Conservation (phyloP, 257 asterid genomes). For the Penstemon davidsonii region DNA sequence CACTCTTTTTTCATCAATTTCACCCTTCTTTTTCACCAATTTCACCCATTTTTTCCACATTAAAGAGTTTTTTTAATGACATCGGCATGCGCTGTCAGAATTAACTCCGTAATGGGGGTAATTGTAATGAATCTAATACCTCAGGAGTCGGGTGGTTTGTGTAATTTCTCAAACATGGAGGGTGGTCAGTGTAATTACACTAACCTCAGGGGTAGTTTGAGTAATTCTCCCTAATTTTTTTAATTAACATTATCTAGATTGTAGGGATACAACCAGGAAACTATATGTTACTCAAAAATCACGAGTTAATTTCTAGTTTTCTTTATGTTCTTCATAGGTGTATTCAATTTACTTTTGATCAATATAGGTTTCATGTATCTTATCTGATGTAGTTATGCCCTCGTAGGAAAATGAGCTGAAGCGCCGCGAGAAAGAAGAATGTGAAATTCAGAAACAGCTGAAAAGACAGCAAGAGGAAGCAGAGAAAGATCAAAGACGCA, state of each 20-base stretch:
- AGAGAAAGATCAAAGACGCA: conserved; percentile 71
- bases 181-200: too few species aligned
- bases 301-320: conserved; percentile 2
- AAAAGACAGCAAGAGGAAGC: conserved; percentile 76
- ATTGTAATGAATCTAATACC: too few species aligned
- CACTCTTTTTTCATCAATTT: too few species aligned
- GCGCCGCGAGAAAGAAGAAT: conserved; percentile 77
- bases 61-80: too few species aligned
- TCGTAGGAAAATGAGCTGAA: conserved; percentile 77
- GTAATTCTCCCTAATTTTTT: too few species aligned
- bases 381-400: conserved; percentile 11
- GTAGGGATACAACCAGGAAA: neutral
- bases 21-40: too few species aligned
- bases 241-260: neutral
- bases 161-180: too few species aligned
- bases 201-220: too few species aligned
- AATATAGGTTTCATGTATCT: conserved; percentile 22
- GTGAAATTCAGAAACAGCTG: conserved; percentile 60
- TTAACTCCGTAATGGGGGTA: too few species aligned
- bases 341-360: neutral
- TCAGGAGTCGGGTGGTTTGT: too few species aligned
- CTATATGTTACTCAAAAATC: neutral
- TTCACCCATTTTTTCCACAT: too few species aligned
- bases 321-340: neutral
- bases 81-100: too few species aligned